Evolutionary conservation across 345 rosid genomes (phyloP), one percentile per base, ranked within the genome.

Genomic region (Hibiscus trionum): DNA sequence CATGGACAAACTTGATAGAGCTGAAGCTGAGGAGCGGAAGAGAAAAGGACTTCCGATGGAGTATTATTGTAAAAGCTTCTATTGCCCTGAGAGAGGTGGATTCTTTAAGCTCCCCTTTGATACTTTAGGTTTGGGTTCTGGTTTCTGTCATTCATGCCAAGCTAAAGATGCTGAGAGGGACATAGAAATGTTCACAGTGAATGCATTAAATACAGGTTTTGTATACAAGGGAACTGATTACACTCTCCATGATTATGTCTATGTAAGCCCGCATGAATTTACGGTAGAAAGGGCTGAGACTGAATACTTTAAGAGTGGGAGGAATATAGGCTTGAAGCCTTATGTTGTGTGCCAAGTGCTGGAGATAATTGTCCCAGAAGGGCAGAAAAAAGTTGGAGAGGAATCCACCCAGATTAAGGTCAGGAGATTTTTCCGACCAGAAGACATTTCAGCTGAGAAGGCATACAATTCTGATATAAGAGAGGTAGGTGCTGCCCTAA

Each of bases 21-120:
- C 69, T 58, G 81, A 79, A 74, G 88, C 88, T 7, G 80, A 87
- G 44, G 88, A 88, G 50, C 77, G 92, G 68, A 87, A 82, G 79
- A 77, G 21, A 2, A 82, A 82, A 76, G 87, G 81, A 49, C 66
- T 87, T 76, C 84, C 80, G 0, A 63, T 58, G 26, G 91, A 87
- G 58, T 88, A 80, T 72, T 87, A 72, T 73, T 91, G 92, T 77
- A 88, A 82, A 73, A 79, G 88, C 79, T 62, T 86, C 53, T 91
- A 88, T 63, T 81, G 77, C 75, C 92, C 89, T 16, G 84, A 84
- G 75, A 82, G 76, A 72, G 97, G 97, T 17, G 94, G 90, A 15
- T 91, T 91, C 81, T 81, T 86, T 61, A 64, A 79, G 74, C 86
- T 90, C 79, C 84, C 86, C 27, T 1, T 17, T 12, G 82, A 79